Base-by-base conservation (phyloP, 2,329 filamentous ascomycete genomes). In the Dactylonectria estremocensis region DNA sequence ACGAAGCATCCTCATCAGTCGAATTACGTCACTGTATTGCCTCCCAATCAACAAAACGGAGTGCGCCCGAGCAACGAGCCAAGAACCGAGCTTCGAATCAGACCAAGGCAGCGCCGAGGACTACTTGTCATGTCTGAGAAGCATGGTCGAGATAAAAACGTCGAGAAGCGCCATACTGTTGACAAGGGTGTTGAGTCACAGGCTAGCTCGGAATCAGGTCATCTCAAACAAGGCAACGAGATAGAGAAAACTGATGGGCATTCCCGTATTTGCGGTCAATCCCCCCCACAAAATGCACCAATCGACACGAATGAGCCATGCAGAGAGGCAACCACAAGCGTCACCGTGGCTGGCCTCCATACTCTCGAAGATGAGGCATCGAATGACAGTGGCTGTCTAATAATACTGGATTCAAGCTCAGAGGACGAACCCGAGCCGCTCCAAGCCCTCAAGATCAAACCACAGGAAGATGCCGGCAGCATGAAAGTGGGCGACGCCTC, bases 1-100 rank as follows among this genome's bases (percentile, higher is more conserved):
- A 10, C 20, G 20, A 45, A 13, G 11, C 6, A 13, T 33, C 11
- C 37, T 9, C 28, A 22, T 11, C 24, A 57, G 31, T 16, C 9
- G 16, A 57, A 31, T 31, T 52, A 62, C 13, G 16, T 13, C 3
- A 22, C 16, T 46, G 13, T 24, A 28, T 9, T 14, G 13, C 6
- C 14, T 16, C 13, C 31, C 5, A 33, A 49, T 7, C 22, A 37
- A 20, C 61, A 45, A 16, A 20, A 24, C 46, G 43, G n/a, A 24
- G 33, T 35, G n/a, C 24, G 16, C 14, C 7, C 45, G 10, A 18
- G 40, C 18, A 61, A 73, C 33, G 73, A 81, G 62, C 80, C 77
- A 9, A 82, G 81, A 54, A 84, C 84, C 18, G 83, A 85, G 67
- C 76, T 88, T 40, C 82, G 83, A 8, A 85, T 88, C 58, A 84